Evolutionary conservation across 2,329 filamentous ascomycete genomes (phyloP), one percentile per base, ranked within the genome.

Genomic region (Ceratocystis huliohia): DNA sequence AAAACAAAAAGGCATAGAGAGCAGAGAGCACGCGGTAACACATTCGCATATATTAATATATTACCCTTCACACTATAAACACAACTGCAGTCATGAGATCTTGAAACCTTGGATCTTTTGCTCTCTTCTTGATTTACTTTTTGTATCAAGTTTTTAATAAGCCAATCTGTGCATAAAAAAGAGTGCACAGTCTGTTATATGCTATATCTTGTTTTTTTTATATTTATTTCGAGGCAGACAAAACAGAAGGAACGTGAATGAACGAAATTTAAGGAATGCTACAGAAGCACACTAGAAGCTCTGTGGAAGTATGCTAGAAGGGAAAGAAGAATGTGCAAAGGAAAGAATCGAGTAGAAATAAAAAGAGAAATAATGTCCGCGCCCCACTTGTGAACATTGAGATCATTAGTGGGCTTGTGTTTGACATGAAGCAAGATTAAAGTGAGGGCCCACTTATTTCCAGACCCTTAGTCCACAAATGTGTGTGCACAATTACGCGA

Each of bases 231-330:
- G 33, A 37, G 33, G 37, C 37, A 41, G 10, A 41, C 7, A 59
- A 57, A 30, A 17, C 25, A 17, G 17, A 28, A 33, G 15, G n/a
- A 33, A 13, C 53, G 13, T 57, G n/a, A 5, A 3, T n/a, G 22
- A 28, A 10, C 17, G 56, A 59, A 59, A 59, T 59, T 59, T 33
- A 2, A 59, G 13, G 56, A 59, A 59, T 33, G 56, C 30, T 15
- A 59, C 56, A 59, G 56, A 59, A 59, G 56, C 56, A 37, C 56
- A 30, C 56, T 59, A 59, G 56, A 59, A 59, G 56, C 56, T 3
- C 56, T 0, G 17, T 59, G 56, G 56, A 59, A 59, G 56, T 8
- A 8, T 37, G 56, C 13, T 59, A 30, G 56, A 59, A 59, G n/a
- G n/a, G 17, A 25, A 8, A 10, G 48, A 20, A 53, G 22, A 25